These are phyloP conservation scores for Aspergillus brasiliensis DNA, from an alignment of 2,329 filamentous ascomycete species.

Conservation along the genomic window DNA sequence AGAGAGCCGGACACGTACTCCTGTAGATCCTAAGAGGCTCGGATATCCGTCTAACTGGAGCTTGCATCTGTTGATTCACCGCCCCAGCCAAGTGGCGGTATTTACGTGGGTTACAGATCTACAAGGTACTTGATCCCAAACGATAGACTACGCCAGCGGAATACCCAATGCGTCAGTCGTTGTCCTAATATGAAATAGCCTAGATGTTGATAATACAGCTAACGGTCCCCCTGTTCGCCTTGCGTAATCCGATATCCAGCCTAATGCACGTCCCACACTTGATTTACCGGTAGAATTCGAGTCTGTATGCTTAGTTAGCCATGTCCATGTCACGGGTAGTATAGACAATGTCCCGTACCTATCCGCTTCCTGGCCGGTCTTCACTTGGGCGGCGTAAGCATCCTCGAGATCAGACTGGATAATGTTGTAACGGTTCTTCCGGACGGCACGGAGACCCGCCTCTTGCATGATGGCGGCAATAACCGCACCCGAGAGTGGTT, in stretches of 20 bases:
- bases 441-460: conserved; percentile 86
- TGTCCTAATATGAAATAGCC: conserved; percentile 21
- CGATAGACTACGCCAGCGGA: conserved; percentile 1
- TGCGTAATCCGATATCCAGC: conserved; percentile 19
- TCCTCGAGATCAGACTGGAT: conserved; percentile 97
- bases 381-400: conserved; percentile 95
- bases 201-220: conserved; percentile 35
- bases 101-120: background rate
- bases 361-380: conserved; percentile 71
- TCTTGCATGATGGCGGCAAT: conserved; percentile 99
- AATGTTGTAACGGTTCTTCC: conserved; percentile 99
- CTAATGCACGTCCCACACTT: conserved; percentile 6
- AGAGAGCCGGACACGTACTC: background rate
- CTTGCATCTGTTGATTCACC: background rate
- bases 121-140: background rate
- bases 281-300: conserved; percentile 80
- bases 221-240: conserved; percentile 26
- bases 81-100: background rate
- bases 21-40: background rate
- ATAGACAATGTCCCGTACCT: conserved; percentile 45
- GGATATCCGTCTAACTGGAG: background rate
- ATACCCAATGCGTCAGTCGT: conserved; percentile 13
- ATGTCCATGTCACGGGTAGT: conserved; percentile 11
- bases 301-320: conserved; percentile 63
- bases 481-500: conserved; percentile 90